Evolutionary conservation across 768 basidiomycete species (phyloP), one percentile per base, ranked within the genome.

Genomic region (Kwoniella newhampshirensis): DNA sequence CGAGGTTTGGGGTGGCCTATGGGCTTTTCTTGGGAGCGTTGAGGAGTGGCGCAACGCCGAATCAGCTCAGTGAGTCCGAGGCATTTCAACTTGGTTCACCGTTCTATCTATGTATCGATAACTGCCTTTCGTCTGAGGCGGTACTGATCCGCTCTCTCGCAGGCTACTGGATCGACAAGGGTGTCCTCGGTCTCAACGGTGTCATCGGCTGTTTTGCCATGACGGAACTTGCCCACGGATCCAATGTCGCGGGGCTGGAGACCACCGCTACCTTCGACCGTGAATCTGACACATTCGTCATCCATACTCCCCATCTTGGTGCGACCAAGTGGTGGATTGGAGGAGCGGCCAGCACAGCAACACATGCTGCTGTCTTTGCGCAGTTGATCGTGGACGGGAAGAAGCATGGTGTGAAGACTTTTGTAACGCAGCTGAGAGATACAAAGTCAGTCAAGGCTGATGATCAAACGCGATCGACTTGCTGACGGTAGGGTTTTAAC

Each of bases 281-380:
- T 15, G 39, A 51, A 21, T 62, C 75, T 0, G 79, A 80, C 70
- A 77, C 79, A 59, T 79, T 79, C 49, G 61, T 80, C 41, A 77
- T 80, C 25, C 78, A 80, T 56, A 80, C 79, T 7, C 79, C 79
- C 23, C 71, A 72, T 57, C 62, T 79, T 27, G 71, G 70, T 1
- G 79, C 79, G 4, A 80, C 79, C 11, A 80, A 80, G 59, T 80
- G 79, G 79, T 79, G 79, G 79, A 80, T 79, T 60, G 79, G 79
- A 36, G 78, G 78, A 50, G 78, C 79, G 1, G 79, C 79, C 3
- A 73, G 72, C 28, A 78, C 78, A 2, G 79, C 79, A 9, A 80
- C 78, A 1, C 79, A 80, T 59, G 75, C 75, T 28, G 75, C 77
- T 30, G 78, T 79, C 0, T 80, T 79, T 51, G 79, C 79, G 2